Base-by-base conservation (phyloP, 192 early-diverging fungal genomes). In the Mortierella hygrophila region DNA sequence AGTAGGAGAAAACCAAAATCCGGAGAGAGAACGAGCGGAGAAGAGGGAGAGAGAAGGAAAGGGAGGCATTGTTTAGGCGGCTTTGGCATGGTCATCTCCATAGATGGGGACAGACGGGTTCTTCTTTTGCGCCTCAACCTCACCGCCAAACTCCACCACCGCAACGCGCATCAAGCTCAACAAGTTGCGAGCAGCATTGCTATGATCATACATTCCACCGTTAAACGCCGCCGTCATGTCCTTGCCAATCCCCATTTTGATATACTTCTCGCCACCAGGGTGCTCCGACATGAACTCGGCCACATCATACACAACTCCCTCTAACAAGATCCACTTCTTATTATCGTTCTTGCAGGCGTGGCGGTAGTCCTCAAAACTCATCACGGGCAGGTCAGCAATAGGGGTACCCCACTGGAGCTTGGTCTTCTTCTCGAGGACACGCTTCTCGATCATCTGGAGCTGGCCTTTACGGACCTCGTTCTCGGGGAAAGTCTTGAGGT, bases 161-260 rank as follows among this genome's bases (percentile, higher is more conserved):
- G 93, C 95, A 55, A 96, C 91, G 77, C 95, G 94, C 92, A 95
- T 92, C 77, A 90, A 91, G 13, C 94, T 92, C 90, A 97, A 89
- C 46, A 99, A 90, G 92, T 98, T 97, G 70, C 98, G 93, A 11
- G 97, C 97, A 57, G 95, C 97, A 74, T 97, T 98, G 80, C 95
- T 93, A 88, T 99, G 98, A 89, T 95, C 90, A 90, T 99, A 99
- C 73, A 98, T 91, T 72, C 95, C 97, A 57, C 98, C 98, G 79
- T 98, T 98, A 92, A 98, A 98, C 6, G 95, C 91, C 20, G 90
- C 91, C 15, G 97, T 97, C 91, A 96, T 94, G 84, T 99, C 97
- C 84, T 95, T 94, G 87, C 98, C 98, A 55, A 97, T 89, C 32
- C 88, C 92, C 79, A 92, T 89, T 68, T 92, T 92, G 81, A 99